Evolutionary conservation across 768 basidiomycete species (phyloP).

Genomic region (Mrakia gelida): DNA sequence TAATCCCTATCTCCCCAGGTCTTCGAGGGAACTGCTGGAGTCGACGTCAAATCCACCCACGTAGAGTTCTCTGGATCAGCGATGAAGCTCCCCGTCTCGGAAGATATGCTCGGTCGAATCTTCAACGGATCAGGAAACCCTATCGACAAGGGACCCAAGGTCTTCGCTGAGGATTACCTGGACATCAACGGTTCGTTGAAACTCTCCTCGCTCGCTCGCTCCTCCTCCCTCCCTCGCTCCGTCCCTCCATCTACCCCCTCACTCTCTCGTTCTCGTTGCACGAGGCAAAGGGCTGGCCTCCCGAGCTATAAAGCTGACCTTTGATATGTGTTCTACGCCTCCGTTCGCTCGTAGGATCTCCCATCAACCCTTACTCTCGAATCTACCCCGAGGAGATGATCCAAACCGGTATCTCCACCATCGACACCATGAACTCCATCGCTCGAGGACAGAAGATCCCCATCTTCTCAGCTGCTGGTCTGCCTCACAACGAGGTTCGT

Average conservation of each 20-base stretch:
- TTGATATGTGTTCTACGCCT: not conserved
- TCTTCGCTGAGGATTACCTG: constrained; percentile 97
- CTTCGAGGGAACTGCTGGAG: constrained; percentile 95
- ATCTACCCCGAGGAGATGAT: constrained; percentile 99
- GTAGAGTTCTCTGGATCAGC: constrained; percentile 97
- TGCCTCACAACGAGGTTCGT: constrained; percentile 94
- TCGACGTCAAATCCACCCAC: constrained; percentile 95
- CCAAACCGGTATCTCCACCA: constrained; percentile 98
- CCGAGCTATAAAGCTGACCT: no score
- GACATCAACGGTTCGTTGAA: constrained; percentile 85
- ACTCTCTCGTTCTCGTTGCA: not conserved
- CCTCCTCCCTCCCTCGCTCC: not conserved
- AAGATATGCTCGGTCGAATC: constrained; percentile 97
- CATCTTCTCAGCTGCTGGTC: constrained; percentile 97
- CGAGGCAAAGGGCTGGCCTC: no score
- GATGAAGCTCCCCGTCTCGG: constrained; percentile 97
- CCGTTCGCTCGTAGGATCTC: constrained; percentile 58
- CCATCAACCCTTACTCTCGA: constrained; percentile 70
- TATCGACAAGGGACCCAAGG: constrained; percentile 97
- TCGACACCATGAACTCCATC: constrained; percentile 67
- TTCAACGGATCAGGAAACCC: constrained; percentile 99
- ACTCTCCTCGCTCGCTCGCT: not conserved
- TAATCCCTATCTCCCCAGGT: constrained; percentile 50
- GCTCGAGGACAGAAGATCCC: constrained; percentile 99
- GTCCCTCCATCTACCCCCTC: no score